A percentile compares a stretch with the other conserved stretches of the same genome.
These are phyloP conservation scores for Ganoderma lingzhi DNA, from an alignment of 1,284 basidiomycete genomes.

Conservation along the genomic window DNA sequence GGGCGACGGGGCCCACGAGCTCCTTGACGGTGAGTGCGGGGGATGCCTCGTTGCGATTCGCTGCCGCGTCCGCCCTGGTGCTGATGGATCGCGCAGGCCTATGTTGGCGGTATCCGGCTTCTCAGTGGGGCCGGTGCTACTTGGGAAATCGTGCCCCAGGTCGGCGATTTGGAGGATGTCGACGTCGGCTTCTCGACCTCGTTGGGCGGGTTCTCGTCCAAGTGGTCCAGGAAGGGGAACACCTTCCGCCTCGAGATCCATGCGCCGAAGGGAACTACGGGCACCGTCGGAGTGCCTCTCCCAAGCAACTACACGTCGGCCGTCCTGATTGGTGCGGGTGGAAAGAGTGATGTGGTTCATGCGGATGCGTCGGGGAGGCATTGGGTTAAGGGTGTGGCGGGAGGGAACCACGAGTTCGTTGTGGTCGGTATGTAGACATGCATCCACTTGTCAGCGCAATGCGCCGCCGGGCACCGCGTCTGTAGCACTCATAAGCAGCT, in stretches of 20 bases:
- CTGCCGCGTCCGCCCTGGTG: background rate
- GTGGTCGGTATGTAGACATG: constrained; percentile 13
- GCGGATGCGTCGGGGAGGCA: constrained; percentile 22
- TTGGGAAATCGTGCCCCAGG: constrained; percentile 27
- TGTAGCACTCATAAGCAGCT: background rate
- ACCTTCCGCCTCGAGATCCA: constrained; percentile 23
- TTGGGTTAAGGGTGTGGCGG: constrained; percentile 20
- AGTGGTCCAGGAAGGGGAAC: constrained; percentile 16
- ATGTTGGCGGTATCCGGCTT: constrained; percentile 28
- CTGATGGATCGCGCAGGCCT: constrained; percentile 15
- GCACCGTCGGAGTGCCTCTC: constrained; percentile 25
- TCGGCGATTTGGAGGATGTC: constrained; percentile 25
- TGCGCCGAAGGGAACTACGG: constrained; percentile 26
- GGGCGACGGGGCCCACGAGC: constrained; percentile 32
- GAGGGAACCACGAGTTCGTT: constrained; percentile 25
- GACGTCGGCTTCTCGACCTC: constrained; percentile 28
- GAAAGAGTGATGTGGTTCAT: background rate
- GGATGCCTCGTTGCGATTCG: background rate
- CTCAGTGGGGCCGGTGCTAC: constrained; percentile 28
- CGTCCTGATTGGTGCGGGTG: constrained; percentile 1
- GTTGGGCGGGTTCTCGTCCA: constrained; percentile 27
- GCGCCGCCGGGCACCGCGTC: background rate
- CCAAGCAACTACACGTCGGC: constrained; percentile 17
- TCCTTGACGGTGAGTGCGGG: constrained; percentile 23
- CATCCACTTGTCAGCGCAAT: background rate